Evolutionary conservation across 371 early-diverging fungal species (phyloP), one percentile per base, ranked within the genome.

Genomic region (Actinomucor elegans): DNA sequence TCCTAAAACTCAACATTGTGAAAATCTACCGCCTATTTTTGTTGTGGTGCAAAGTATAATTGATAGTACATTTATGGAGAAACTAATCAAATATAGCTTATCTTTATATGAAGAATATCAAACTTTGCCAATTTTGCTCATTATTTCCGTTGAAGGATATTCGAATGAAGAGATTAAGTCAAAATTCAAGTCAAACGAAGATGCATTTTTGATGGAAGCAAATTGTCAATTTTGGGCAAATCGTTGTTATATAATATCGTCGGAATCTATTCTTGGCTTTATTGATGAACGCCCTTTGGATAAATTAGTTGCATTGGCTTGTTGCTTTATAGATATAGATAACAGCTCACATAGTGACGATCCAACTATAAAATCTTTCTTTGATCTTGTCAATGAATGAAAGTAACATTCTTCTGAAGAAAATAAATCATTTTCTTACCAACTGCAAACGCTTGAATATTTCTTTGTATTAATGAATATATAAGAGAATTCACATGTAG

Each of bases 41-140:
- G 7, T 26, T 49, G 28, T 43, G 34, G 17, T 52, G 29, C 52
- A 52, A 52, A 43, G 23, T 26, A 42, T 52, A 52, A 43, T 42
- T 49, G 50, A 29, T 49, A 49, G 28, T 34, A 21, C 47, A 34
- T 33, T 34, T 37, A 49, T 49, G 38, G 38, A 49, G 50, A 38
- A 37, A 38, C 29, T 38, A 49, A 49, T 49, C 40, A 38, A 18
- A 35, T 23, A 48, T 46, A 20, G 46, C 46, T 31, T 46, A 44
- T 44, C 44, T 44, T 26, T 44, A 29, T 44, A 44, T 44, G 44
- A 44, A 44, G 29, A 44, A 44, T 44, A 44, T 44, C 29, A 44
- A 44, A 28, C n/a, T 44, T 44, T 28, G 29, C 28, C 29, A 20
- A 27, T 44, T 15, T 27, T 44, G 44, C 31, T 44, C 17, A 44